Evolutionary conservation across 192 early-diverging fungal genomes (phyloP), one percentile per base, ranked within the genome.

Genomic region (Rhizophagus sp.): DNA sequence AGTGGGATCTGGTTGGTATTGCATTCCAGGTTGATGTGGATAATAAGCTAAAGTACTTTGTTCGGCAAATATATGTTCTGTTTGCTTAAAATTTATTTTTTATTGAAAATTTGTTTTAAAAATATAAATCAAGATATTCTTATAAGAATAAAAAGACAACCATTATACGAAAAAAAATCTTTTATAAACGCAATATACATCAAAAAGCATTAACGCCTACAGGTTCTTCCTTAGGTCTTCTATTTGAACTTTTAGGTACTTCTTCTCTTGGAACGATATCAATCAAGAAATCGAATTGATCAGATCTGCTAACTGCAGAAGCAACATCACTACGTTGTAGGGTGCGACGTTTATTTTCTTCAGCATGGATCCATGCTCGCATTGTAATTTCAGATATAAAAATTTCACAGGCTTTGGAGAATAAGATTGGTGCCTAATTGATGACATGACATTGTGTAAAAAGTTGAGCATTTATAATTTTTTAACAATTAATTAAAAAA

Each of bases 181-280:
- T 76, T 25, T 64, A 41, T 7, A 76, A 34, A 76, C 22, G 34
- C n/a, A 62, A 63, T 39, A 44, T 44, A 44, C n/a, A 64, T 39
- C 34, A 76, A 76, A 62, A 63, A 41, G 62, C n/a, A 63, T 76
- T 64, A 63, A 64, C 62, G 19, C 75, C 30, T 64, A 78, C 76
- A 49, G 66, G 30, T 68, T 78, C 76, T 24, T 78, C 76, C 44
- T 78, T 78, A 34, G 76, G 76, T 50, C 76, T 78, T 17, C 39
- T 79, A 44, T 41, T 75, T 41, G 52, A 78, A 0, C 57, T 25
- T 68, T 83, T 83, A 19, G 81, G 34, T 5, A 83, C 82, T 33
- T 97, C 96, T 63, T 97, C 97, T 36, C 97, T 85, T 9, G 97
- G 97, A n/a, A 99, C 96, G 79, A 99, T 96, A 80, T 99, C 97